These are phyloP conservation scores for Botrytis pseudocinerea DNA, from an alignment of 2,329 filamentous ascomycete species.

Conservation along the genomic window DNA sequence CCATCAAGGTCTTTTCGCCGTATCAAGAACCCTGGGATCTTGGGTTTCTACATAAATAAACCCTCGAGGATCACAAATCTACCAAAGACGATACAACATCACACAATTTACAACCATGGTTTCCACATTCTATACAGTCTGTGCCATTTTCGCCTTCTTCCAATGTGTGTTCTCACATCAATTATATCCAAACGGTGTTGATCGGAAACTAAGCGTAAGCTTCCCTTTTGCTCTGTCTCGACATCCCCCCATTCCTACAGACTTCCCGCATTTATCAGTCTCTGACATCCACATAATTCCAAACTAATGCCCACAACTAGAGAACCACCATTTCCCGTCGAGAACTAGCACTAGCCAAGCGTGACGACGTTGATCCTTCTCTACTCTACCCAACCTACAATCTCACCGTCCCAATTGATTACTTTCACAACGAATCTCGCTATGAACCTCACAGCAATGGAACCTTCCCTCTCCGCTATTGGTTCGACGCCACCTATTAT, in stretches of 20 bases:
- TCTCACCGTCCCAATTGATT: conserved; percentile 58
- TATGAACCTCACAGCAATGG: conserved; percentile 76
- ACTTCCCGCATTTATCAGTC: no score
- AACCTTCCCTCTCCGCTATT: conserved; percentile 73
- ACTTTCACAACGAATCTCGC: conserved; percentile 76
- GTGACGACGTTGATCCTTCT: conserved; percentile 30
- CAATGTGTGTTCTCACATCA: conserved; percentile 13
- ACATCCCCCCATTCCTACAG: background rate
- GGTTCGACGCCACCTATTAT: conserved; percentile 78
- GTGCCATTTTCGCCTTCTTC: background rate
- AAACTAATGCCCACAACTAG: conserved; percentile 24
- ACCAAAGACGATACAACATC: background rate
- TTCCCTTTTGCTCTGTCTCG: background rate
- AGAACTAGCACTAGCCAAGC: conserved; percentile 22
- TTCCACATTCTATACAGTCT: conserved; percentile 7
- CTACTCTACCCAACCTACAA: conserved; percentile 42
- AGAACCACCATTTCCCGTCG: conserved; percentile 31
- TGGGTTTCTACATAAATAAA: background rate
- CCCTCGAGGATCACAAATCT: background rate
- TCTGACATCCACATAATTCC: background rate
- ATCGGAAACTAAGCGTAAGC: conserved; percentile 13
- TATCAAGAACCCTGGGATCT: background rate
- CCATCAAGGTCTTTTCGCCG: background rate
- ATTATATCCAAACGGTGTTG: background rate
- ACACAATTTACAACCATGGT: background rate